These are phyloP conservation scores for Globisporangium cederbergense DNA, from an alignment of 352 stramenopile species.

Conservation along the genomic window DNA sequence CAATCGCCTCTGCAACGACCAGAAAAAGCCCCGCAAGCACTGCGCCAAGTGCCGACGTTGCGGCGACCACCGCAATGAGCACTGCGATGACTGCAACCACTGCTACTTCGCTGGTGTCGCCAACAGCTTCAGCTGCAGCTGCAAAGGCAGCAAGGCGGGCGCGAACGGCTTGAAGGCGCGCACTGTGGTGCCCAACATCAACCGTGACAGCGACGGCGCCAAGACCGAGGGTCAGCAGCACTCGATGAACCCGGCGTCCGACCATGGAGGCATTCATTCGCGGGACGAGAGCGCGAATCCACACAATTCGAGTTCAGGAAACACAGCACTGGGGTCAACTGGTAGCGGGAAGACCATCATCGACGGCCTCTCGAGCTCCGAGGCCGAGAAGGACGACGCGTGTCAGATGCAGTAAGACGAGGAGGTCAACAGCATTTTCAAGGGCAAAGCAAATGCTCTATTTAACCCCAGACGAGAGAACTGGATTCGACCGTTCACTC, in stretches of 20 bases:
- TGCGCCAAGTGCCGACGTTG: slow-evolving; percentile 77
- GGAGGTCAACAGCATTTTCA: background rate
- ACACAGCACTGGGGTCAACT: background rate
- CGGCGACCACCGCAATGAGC: slow-evolving; percentile 75
- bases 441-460: background rate
- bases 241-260: slow-evolving; percentile 1
- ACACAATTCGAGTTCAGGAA: slow-evolving; percentile 20
- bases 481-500: background rate
- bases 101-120: slow-evolving; percentile 84
- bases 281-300: slow-evolving; percentile 31
- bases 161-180: slow-evolving; percentile 40
- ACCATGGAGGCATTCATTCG: background rate
- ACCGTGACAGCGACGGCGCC: slow-evolving; percentile 11
- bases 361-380: slow-evolving; percentile 28
- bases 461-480: background rate
- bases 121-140: slow-evolving; percentile 83
- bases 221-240: slow-evolving; percentile 6
- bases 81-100: slow-evolving; percentile 80
- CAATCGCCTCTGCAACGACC: slow-evolving; percentile 65
- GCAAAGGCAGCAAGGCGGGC: slow-evolving; percentile 31
- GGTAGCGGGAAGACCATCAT: slow-evolving; percentile 10
- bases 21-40: slow-evolving; percentile 78
- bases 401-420: slow-evolving; percentile 59
- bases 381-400: slow-evolving; percentile 54
- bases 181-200: slow-evolving; percentile 42